Evolutionary conservation across 2,329 filamentous ascomycete species (phyloP).

Genomic region (Emergomyces orientalis): DNA sequence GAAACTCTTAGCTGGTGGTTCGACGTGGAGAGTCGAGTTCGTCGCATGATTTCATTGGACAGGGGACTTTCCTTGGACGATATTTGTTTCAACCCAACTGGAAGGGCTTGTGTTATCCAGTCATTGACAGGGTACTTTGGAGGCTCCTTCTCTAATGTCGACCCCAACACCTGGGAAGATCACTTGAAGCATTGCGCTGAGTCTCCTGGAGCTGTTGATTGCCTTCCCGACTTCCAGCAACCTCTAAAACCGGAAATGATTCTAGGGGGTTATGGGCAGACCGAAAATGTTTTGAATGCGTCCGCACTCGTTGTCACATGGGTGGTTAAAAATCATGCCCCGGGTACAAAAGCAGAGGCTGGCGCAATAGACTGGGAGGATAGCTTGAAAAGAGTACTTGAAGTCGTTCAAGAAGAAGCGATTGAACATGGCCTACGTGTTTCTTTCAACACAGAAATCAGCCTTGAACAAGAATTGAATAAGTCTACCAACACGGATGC

Average conservation of each 20-base stretch:
- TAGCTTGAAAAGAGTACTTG: slow-evolving; percentile 61
- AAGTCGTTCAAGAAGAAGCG: slow-evolving; percentile 74
- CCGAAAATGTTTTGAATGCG: slow-evolving; percentile 58
- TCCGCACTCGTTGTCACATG: slow-evolving; percentile 81
- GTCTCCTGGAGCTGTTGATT: slow-evolving; percentile 61
- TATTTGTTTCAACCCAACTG: slow-evolving; percentile 89
- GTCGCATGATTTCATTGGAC: slow-evolving; percentile 58
- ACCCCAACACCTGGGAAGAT: slow-evolving; percentile 60
- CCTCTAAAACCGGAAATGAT: slow-evolving; percentile 79
- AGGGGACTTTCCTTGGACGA: slow-evolving; percentile 65
- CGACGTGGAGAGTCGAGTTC: slow-evolving; percentile 70
- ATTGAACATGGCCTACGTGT: slow-evolving; percentile 66
- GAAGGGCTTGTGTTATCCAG: slow-evolving; percentile 82
- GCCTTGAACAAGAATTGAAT: slow-evolving; percentile 89
- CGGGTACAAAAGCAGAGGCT: slow-evolving; percentile 60
- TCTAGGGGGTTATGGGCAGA: slow-evolving; percentile 65
- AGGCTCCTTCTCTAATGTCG: slow-evolving; percentile 53
- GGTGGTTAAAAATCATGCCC: slow-evolving; percentile 80
- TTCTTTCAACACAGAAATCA: slow-evolving; percentile 93
- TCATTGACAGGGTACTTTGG: slow-evolving; percentile 86
- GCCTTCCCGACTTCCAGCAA: slow-evolving; percentile 80
- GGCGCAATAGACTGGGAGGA: slow-evolving; percentile 85
- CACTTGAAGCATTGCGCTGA: slow-evolving; percentile 64
- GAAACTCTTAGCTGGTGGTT: slow-evolving; percentile 93
- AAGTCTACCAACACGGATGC: slow-evolving; percentile 98